Evolutionary conservation across 495 filamentous ascomycete species (phyloP), one percentile per base, ranked within the genome.

Genomic region (Pyrenopolyporus hunteri): DNA sequence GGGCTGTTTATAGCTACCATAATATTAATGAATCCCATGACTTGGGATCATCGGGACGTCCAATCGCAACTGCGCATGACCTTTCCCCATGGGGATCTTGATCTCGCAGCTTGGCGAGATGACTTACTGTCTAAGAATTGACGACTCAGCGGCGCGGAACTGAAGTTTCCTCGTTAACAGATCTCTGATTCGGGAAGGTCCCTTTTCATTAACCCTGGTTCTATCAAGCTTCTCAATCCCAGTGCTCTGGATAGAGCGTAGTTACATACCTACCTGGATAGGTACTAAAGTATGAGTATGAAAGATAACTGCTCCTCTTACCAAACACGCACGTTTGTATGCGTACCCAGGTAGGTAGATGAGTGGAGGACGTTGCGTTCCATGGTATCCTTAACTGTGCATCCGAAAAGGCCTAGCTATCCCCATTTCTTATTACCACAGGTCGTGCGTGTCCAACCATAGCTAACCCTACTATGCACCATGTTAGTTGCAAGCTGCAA

Each of bases 91-190:
- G 48, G 61, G 61, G 48, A 55, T 55, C 48, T 59, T 59, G 53
- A 58, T 58, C 49, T 55, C 31, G 10, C 19, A 14, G 49, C 61
- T 64, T 64, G 55, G 61, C 55, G 19, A 64, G 33, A 64, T 59
- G 55, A 20, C 29, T 44, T 44, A 29, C 32, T 23, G 17, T 20
- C 23, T 42, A 25, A 52, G 25, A 40, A 52, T 19, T 58, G 26
- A 37, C 39, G 20, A 48, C 23, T 40, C 39, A 10, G 17, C 39
- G 29, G 20, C n/a, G 22, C 43, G 31, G 7, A 52, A 26, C 8
- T 31, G 22, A 14, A 19, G n/a, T 14, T n/a, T 13, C 25, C 40
- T 39, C 40, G n/a, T 58, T 25, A 58, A 36, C 40, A 28, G 32
- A 54, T 46, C 33, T 14, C 22, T n/a, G 17, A 47, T 43, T 11